Base-by-base conservation (phyloP, 1,139 yeast species). In the Kurtzmaniella natalensis region DNA sequence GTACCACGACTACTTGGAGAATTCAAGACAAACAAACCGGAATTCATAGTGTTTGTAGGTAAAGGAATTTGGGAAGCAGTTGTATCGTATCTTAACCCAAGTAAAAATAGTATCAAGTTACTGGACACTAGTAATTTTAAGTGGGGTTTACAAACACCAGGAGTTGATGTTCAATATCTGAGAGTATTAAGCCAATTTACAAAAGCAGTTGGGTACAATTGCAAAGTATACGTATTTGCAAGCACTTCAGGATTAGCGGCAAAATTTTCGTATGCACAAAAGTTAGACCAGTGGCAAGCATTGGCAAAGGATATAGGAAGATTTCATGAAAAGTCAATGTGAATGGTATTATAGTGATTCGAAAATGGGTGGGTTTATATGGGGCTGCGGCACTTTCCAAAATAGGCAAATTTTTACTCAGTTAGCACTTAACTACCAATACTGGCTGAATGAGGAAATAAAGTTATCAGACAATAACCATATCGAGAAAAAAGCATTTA, bases 161-260 rank as follows among this genome's bases (percentile, higher is more conserved):
- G 45, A 1, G 31, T 36, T 3, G 45, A 44, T 28, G 10, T 17
- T 4, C 38, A 27, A 3, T 56, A 59, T 37, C 45, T 44, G 18
- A 24, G 21, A 20, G 30, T 59, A 7, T 35, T 60, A 30, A 34
- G 38, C 14, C 38, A 42, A 25, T 38, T 60, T 14, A 35, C 41
- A 17, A 37, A 44, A 3, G 39, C 34, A 20, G 38, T 52, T 16
- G 49, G 43, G 5, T 33, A 38, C 41, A 37, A 42, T 7, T 37
- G 48, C 27, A 30, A 47, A 34, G 41, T 78, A 0, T 76, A 68
- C 51, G 89, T 83, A 4, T 70, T 82, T 28, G 92, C 92, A 3
- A 79, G 80, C 34, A 82, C 92, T 0, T 81, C 88, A 2, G 94
- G 94, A 0, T 58, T 84, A n/a, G 92, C 80, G 6, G 72, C 82